phyloP scores from a whole-genome alignment of 805 yeast species.

The Ogataea thermomethanolica region DNA sequence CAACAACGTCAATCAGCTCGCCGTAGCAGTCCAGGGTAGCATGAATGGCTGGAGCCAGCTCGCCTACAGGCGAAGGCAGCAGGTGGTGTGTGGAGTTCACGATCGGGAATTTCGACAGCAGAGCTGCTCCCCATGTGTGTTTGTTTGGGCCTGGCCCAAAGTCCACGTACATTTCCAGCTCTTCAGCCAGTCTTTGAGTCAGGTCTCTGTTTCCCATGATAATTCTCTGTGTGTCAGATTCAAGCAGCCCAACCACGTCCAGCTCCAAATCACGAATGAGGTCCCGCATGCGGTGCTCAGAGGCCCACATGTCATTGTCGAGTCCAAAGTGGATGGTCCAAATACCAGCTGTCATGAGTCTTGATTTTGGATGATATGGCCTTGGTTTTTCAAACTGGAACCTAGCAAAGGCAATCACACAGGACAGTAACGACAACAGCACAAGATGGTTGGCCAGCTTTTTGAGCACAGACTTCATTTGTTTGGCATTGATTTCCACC shows the following conservation, averaged over 20 bases:
- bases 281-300: conserved; percentile 84
- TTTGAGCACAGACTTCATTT: conserved; percentile 9
- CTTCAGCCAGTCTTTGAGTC: conserved; percentile 88
- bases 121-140: conserved; percentile 97
- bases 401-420: conserved; percentile 52
- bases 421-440: conserved; percentile 42
- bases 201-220: conserved; percentile 95
- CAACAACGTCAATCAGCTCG: conserved; percentile 82
- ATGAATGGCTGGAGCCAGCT: conserved; percentile 95
- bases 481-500: conserved; percentile 7
- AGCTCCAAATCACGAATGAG: conserved; percentile 81
- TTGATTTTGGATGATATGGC: conserved; percentile 67
- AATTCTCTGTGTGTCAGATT: conserved; percentile 89
- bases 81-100: conserved; percentile 85
- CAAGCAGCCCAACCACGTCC: conserved; percentile 87
- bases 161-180: conserved; percentile 90
- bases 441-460: conserved; percentile 26
- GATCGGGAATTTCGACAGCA: conserved; percentile 92
- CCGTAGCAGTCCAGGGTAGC: conserved; percentile 94
- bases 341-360: conserved; percentile 86
- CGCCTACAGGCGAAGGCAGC: conserved; percentile 96
- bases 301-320: conserved; percentile 97
- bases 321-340: conserved; percentile 98
- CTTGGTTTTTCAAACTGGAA: conserved; percentile 58
- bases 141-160: conserved; percentile 97